Evolutionary conservation across 805 yeast species (phyloP), one percentile per base, ranked within the genome.

Genomic region (Saccharomycodes ludwigii): DNA sequence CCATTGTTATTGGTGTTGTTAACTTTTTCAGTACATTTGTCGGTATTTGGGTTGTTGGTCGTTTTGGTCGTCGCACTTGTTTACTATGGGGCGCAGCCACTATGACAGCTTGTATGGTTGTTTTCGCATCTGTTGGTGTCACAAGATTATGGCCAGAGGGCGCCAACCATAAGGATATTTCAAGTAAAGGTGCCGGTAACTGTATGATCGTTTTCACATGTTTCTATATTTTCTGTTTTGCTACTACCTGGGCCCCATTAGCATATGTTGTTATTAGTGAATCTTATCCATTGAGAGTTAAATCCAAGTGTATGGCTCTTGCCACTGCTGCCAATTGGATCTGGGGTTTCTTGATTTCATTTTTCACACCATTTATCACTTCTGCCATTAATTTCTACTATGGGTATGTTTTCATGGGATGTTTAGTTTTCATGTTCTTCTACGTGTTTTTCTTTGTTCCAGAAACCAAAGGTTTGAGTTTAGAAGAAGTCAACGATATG

Each of bases 401-500:
- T 50, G 93, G 94, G 32, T 76, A 71, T 50, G 74, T 58, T 20
- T 65, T 65, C 47, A 57, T 71, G 46, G 81, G 80, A 3, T 73
- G 80, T 52, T 58, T 73, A 59, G 56, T 73, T 14, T 69, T 61
- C 40, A 58, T 69, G 17, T 46, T 76, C 50, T 62, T 77, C 56
- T 83, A 77, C 54, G 80, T 80, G 33, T 73, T 67, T 65, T 73
- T 81, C 65, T 66, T 67, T 43, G 73, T 83, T 38, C 73, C 74
- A 46, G 88, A 80, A 58, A 83, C 94, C 34, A 74, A 72, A 61
- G 93, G 93, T 37, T 67, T 81, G 47, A 68, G 81, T 27, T 67
- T 83, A 52, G 94, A 82, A 59, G 85, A 82, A 58, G 82, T 82
- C 40, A 85, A 81, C 52, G 75, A 69, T 48, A 60, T 76, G 64